A percentile compares a stretch with the other conserved stretches of the same genome.
phyloP scores from a whole-genome alignment of 805 yeast genomes.

The Metschnikowia shivogae region DNA sequence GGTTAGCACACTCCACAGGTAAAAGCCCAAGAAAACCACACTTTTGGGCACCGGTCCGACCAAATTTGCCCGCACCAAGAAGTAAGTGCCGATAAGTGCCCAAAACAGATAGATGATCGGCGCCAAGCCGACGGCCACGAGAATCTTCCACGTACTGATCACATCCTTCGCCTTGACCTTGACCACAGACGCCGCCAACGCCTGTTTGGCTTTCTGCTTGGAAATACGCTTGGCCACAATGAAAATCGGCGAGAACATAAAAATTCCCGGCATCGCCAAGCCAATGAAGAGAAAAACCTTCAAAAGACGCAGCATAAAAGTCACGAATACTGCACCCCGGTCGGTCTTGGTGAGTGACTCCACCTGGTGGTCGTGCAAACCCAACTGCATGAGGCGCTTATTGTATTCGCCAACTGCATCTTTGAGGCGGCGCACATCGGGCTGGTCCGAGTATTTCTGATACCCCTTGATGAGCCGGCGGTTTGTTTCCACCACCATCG shows the following conservation, averaged over 20 bases:
- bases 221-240: constrained; percentile 32
- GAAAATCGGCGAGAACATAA: constrained; percentile 40
- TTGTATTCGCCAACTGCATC: constrained; percentile 32
- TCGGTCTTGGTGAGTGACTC: constrained; percentile 24
- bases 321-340: constrained; percentile 20
- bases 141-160: constrained; percentile 40
- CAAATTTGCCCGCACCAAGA: constrained; percentile 15
- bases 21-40: constrained; percentile 28
- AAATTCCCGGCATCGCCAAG: constrained; percentile 35
- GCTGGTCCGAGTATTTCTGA: constrained; percentile 28
- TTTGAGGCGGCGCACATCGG: constrained; percentile 31
- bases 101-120: constrained; percentile 38
- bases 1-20: constrained; percentile 35
- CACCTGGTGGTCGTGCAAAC: constrained; percentile 41
- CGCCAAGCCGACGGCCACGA: constrained; percentile 40
- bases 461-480: constrained; percentile 37
- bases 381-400: constrained; percentile 26
- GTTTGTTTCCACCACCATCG: constrained; percentile 41
- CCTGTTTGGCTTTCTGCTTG: constrained; percentile 32
- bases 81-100: constrained; percentile 28
- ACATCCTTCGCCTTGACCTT: constrained; percentile 41
- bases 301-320: constrained; percentile 25
- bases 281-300: constrained; percentile 28
- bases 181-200: constrained; percentile 36
- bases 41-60: constrained; percentile 10